Evolutionary conservation across 495 filamentous ascomycete genomes (phyloP), one percentile per base, ranked within the genome.

Genomic region (Neurospora intermedia): DNA sequence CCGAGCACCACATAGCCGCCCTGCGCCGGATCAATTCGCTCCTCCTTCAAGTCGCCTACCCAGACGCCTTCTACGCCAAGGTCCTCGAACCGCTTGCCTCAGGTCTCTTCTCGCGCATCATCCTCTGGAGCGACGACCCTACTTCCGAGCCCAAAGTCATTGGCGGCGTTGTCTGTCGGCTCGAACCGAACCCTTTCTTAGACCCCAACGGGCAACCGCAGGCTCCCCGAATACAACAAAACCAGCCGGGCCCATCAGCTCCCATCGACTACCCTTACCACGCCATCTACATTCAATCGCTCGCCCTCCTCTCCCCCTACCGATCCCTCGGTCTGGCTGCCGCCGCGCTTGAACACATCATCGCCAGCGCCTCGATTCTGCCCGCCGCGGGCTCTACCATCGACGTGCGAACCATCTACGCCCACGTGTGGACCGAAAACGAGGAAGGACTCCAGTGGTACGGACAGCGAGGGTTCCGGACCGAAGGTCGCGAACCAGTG

Each of bases 401-500:
- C 54, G 82, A 86, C 27, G 81, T 91, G 13, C 82, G 82, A 27
- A 84, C 83, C 16, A 87, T 84, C 13, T 94, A 92, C 71, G 96
- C 96, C 16, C 96, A 99, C 83, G 96, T 98, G 3, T 98, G 97
- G 91, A 93, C 96, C 74, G 89, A 91, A 73, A 98, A 99, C 78
- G 87, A 88, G 13, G 96, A 97, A 54, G 96, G 88, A 0, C 80
- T 96, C 78, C 87, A 88, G 73, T 99, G 96, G 96, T 99, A 99
- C 85, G 75, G 80, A 27, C 87, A 88, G 72, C 86, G 93, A n/a
- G 94, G 95, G 6, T 99, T 99, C 75, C 83, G 85, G 18, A 77
- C 79, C 40, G 80, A 83, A 46, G 87, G 82, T 23, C 80, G 83
- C 69, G 72, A 78, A 48, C 83, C 90, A 15, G 79, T 93, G 1